phyloP scores from a whole-genome alignment of 2,329 filamentous ascomycete genomes.

The Talaromyces marneffei region DNA sequence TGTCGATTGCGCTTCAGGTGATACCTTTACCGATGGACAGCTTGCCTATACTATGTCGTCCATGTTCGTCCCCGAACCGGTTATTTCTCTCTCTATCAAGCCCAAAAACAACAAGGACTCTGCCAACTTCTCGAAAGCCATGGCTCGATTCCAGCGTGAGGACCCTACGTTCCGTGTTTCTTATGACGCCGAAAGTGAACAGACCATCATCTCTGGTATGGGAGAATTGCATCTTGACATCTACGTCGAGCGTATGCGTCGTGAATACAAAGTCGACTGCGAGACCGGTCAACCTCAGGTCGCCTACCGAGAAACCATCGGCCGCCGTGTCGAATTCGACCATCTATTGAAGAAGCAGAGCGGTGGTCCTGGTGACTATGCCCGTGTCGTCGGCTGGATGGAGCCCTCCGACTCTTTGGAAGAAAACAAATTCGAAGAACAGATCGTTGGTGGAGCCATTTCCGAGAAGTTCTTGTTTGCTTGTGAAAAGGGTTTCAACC shows the following conservation, averaged over 20 bases:
- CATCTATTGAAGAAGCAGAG: slow-evolving; percentile 92
- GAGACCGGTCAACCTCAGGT: slow-evolving; percentile 95
- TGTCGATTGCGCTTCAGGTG: slow-evolving; percentile 93
- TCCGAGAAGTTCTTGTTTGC: slow-evolving; percentile 93
- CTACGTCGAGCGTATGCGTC: slow-evolving; percentile 92
- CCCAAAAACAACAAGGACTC: slow-evolving; percentile 89
- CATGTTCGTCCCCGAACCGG: slow-evolving; percentile 94
- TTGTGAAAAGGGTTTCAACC: slow-evolving; percentile 89
- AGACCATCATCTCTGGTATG: slow-evolving; percentile 98
- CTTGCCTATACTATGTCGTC: slow-evolving; percentile 94
- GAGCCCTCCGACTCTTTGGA: slow-evolving; percentile 72
- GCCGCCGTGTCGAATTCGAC: slow-evolving; percentile 74
- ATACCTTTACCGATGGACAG: slow-evolving; percentile 93
- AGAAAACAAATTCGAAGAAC: slow-evolving; percentile 77
- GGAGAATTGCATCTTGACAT: slow-evolving; percentile 95
- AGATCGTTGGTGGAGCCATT: slow-evolving; percentile 83
- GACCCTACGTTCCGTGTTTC: slow-evolving; percentile 96
- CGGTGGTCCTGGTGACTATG: slow-evolving; percentile 91
- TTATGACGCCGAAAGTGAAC: slow-evolving; percentile 84
- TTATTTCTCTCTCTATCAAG: slow-evolving; percentile 96
- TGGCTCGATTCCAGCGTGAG: slow-evolving; percentile 97
- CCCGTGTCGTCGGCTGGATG: slow-evolving; percentile 84
- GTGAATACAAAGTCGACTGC: slow-evolving; percentile 95
- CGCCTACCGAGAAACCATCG: slow-evolving; percentile 92
- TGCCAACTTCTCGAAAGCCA: slow-evolving; percentile 94